Evolutionary conservation across 2,329 filamentous ascomycete species (phyloP), one percentile per base, ranked within the genome.

Genomic region (Monilinia fructigena): DNA sequence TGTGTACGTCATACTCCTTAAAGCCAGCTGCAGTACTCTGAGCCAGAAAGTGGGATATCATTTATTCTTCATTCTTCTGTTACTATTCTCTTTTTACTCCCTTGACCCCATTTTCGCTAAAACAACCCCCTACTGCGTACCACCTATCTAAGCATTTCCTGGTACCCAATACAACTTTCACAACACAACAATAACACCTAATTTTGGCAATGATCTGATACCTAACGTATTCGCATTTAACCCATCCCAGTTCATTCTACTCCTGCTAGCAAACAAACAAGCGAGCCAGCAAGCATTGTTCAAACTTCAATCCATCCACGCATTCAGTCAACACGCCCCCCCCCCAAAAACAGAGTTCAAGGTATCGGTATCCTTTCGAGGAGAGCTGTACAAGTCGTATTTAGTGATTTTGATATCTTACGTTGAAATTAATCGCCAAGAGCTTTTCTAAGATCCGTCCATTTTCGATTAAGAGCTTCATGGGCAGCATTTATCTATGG

Each of bases 391-490:
- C 56, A 60, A 48, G 42, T 60, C 42, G 42, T 48, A 35, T 59
- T 35, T 47, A 26, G 14, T 60, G n/a, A 48, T 60, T 35, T 48
- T 48, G 42, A 35, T 20, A 31, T 52, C 18, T 31, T 18, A 23
- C 35, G 16, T 10, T 31, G 31, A 28, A 16, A 40, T 53, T 28
- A 62, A n/a, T 62, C 50, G 16, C 48, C 63, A 26, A 60, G 18
- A 42, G 83, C 83, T 73, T 82, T 84, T 68, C 82, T 81, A 63
- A 94, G 80, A 72, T 94, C 91, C 61, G 85, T 86, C 90, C 90
- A 93, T 80, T 90, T 92, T 72, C 90, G 86, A 69, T 82, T 87
- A 54, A 94, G 83, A 8, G 86, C 84, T 77, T 94, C 91, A 73
- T 93, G 86, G 70, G 85, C 80, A 38, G 85, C 80, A 73, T 90